Evolutionary conservation across 306 rosid species (phyloP), one percentile per base, ranked within the genome.

Genomic region (Rosa multiflora): DNA sequence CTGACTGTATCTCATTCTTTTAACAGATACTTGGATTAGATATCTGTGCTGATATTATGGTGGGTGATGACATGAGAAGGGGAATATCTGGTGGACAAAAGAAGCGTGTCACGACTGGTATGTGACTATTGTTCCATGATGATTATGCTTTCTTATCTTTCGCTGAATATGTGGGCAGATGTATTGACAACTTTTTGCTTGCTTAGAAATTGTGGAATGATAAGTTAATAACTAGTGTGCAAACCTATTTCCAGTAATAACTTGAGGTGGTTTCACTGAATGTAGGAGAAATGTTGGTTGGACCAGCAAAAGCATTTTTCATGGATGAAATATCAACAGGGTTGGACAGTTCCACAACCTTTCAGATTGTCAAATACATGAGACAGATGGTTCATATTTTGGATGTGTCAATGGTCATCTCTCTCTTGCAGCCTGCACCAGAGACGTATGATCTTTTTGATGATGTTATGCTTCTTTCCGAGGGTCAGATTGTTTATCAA

Each of bases 101-200:
- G n/a, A n/a, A n/a, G n/a, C n/a, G n/a, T 77, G 90, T 91, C 39
- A 94, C 99, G 18, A 92, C 90, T 0, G 99, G 98, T 93, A 91
- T 55, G 86, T 11, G 20, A 51, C 7, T 21, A 9, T 68, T 21
- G 40, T 37, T 62, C 46, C 42, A 21, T 8, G 11, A 29, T 18
- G 42, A 14, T 26, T 64, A 63, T 29, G 23, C 29, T 77, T n/a
- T 77, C 55, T 42, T 49, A 29, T 51, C 12, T 48, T 7, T 46
- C 5, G 2, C 6, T 48, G 59, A 47, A 12, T 69, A 70, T n/a
- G n/a, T n/a, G n/a, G n/a, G n/a, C n/a, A n/a, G n/a, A n/a, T n/a
- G n/a, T 46, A 47, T 48, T 71, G 42, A 15, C 23, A 1, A 8
- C 1, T 9, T 71, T 71, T 47, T 14, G 20, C 18, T 32, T 9